Evolutionary conservation across 208 protist genomes (phyloP).

Genomic region (Leishmania guyanensis): DNA sequence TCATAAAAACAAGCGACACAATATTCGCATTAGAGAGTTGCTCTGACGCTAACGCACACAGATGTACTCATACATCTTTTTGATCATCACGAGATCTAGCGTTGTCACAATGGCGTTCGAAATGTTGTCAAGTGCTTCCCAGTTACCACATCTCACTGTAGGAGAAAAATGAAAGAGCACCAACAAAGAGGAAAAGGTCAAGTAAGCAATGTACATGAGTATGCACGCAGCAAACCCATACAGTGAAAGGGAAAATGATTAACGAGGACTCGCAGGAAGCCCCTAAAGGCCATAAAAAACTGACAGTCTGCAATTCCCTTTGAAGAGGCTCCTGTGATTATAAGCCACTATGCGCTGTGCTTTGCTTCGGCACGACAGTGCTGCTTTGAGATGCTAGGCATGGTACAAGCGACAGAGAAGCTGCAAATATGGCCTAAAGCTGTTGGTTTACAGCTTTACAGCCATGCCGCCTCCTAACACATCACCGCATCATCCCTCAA

Average conservation of each 20-base stretch:
- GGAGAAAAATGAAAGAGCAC: not conserved
- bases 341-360: not conserved
- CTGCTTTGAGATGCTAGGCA: not conserved
- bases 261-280: not conserved
- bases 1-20: not conserved
- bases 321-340: not conserved
- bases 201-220: constrained; percentile 8
- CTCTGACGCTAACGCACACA: not conserved
- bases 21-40: not conserved
- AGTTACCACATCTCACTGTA: not conserved
- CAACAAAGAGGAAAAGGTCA: not conserved
- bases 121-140: not conserved
- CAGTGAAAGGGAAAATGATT: not conserved
- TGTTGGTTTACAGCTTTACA: not conserved
- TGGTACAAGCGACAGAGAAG: not conserved
- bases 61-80: not conserved
- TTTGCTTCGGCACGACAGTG: not conserved
- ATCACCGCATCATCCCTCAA: not conserved
- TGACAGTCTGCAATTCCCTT: not conserved
- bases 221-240: not conserved
- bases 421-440: not conserved
- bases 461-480: not conserved
- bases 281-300: not conserved
- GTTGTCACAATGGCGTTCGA: not conserved
- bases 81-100: not conserved